Evolutionary conservation across 306 rosid genomes (phyloP).

Genomic region (Cucurbita ficifolia): DNA sequence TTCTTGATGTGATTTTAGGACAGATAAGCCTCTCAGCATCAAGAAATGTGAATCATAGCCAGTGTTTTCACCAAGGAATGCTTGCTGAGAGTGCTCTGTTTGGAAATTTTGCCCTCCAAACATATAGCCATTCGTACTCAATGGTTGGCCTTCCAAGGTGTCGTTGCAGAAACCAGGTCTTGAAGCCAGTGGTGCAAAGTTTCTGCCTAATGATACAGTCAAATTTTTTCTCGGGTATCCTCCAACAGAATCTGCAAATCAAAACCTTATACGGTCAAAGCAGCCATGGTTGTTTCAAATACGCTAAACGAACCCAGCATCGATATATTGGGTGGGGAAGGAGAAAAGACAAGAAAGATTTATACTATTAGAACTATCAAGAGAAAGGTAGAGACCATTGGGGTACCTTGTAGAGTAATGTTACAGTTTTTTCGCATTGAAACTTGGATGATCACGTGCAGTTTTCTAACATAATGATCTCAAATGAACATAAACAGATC

Average conservation of each 20-base stretch:
- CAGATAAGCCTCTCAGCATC: conserved; percentile 13
- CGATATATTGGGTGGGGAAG: neutral
- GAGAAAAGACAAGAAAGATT: neutral
- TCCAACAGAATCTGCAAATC: conserved; percentile 21
- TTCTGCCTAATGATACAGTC: conserved; percentile 13
- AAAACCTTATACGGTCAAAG: conserved; percentile 2
- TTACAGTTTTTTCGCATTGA: conserved; percentile 8
- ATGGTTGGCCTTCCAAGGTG: conserved; percentile 8
- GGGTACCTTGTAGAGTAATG: conserved; percentile 7
- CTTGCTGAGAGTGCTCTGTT: conserved; percentile 16
- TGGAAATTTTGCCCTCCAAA: conserved; percentile 20
- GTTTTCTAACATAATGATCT: conserved; percentile 1
- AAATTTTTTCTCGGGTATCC: conserved; percentile 13
- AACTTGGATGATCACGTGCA: neutral
- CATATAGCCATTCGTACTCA: conserved; percentile 29
- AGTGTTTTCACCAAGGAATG: conserved; percentile 21
- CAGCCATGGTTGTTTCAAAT: conserved; percentile 2
- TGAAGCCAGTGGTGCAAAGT: conserved; percentile 14
- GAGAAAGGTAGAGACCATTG: neutral
- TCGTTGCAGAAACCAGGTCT: conserved; percentile 15
- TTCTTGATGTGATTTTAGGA: conserved; percentile 29
- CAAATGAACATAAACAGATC: neutral
- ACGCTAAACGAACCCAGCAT: neutral
- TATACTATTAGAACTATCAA: neutral
- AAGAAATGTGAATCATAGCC: conserved; percentile 20